Percentiles rank a stretch among this genome's conserved stretches.
Conservation (phyloP, 176 grass and related monocot genomes). For the Thalia dealbata region DNA sequence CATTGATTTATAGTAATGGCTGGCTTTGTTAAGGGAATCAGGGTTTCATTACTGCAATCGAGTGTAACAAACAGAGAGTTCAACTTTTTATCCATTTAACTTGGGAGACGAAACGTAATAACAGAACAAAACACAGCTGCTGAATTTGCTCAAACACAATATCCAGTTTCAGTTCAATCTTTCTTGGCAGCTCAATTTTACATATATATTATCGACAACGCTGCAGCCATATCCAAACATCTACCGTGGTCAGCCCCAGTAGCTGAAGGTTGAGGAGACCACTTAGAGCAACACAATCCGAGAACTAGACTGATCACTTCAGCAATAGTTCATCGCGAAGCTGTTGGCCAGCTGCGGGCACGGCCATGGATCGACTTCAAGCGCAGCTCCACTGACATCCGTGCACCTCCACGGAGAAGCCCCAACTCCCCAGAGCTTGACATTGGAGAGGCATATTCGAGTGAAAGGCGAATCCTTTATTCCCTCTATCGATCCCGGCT, state of each 20-base stretch:
- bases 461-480: slow-evolving; percentile 19
- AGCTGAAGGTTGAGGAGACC: neutral
- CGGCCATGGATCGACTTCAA: slow-evolving; percentile 10
- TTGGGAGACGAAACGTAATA: neutral
- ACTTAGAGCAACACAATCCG: neutral
- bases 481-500: slow-evolving; percentile 14
- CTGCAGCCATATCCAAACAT: neutral
- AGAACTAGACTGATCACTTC: neutral
- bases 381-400: slow-evolving; percentile 6
- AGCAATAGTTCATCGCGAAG: neutral
- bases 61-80: neutral
- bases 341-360: slow-evolving; percentile 4
- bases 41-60: too few relatives aligned
- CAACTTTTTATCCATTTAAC: neutral
- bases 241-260: neutral
- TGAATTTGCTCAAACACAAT: neutral
- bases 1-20: neutral
- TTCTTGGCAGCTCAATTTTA: neutral
- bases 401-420: slow-evolving; percentile 5
- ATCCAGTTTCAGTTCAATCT: neutral
- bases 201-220: neutral
- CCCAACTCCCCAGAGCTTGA: slow-evolving; percentile 17
- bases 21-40: too few relatives aligned
- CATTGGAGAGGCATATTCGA: slow-evolving; percentile 11
- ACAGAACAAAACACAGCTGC: neutral